Base-by-base conservation (phyloP, 768 basidiomycete species). In the Hypholoma fasciculare region DNA sequence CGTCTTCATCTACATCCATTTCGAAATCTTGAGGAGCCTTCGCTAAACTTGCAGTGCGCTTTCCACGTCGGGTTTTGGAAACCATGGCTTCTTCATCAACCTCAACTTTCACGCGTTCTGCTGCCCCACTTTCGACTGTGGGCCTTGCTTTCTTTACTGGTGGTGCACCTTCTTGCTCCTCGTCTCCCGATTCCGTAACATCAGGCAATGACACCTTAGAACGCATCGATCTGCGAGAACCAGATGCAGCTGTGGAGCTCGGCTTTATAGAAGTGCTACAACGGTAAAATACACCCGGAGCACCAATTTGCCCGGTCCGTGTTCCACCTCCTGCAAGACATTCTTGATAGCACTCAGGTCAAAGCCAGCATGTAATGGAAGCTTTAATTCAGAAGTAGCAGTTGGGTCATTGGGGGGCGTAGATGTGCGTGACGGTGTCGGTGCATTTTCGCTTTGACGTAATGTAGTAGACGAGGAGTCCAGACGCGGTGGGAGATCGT, bases 361-460 rank as follows among this genome's bases (percentile, higher is more conserved):
- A 70, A 96, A 96, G 0, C 95, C 95, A 19, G 95, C 94, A 58
- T 82, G 88, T 11, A 77, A 71, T 1, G 92, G 89, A 13, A 93
- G 62, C 19, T 82, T 76, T 2, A 76, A 63, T 2, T 64, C 53
- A 7, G 75, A 66, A 5, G 73, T 30, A 14, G n/a, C 67, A 17
- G 64, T 49, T 8, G 68, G 62, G 11, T 74, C 73, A 52, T 62
- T 56, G 49, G 64, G 59, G 14, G 67, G 61, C n/a, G 67, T 62
- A 19, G 69, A 56, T 46, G 56, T 58, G 47, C 68, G 57, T 38
- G 63, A 65, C 30, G 65, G 63, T 11, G 70, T 60, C 13, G 62
- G 56, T 16, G 65, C 57, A 19, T 60, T 54, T 27, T 56, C 49
- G n/a, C 34, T 36, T 48, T 26, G 54, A 16, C 4, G 42, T 38